phyloP scores from a whole-genome alignment of 139 green algal genomes.

The Deuterostichococcus epilithicus region DNA sequence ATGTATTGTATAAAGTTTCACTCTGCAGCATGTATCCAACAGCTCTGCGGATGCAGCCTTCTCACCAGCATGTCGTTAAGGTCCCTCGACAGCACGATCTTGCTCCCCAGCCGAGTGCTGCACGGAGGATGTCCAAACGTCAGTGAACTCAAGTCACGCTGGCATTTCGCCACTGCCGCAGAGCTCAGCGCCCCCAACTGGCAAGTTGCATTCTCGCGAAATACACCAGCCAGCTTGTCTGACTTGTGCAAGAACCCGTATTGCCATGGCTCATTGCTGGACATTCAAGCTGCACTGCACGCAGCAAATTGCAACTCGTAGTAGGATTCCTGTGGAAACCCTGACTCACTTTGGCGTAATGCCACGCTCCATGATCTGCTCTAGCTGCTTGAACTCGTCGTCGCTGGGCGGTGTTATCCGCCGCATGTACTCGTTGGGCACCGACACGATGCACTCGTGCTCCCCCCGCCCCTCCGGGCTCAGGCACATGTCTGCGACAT shows the following conservation, averaged over 20 bases:
- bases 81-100: slow-evolving; percentile 17
- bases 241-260: no score
- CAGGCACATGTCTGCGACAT: slow-evolving; percentile 22
- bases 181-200: no score
- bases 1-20: no score
- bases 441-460: slow-evolving; percentile 13
- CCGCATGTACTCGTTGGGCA: slow-evolving; percentile 19
- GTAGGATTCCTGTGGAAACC: background rate
- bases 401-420: background rate
- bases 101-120: slow-evolving; percentile 30
- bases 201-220: no score
- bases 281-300: no score
- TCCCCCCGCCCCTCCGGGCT: slow-evolving; percentile 11
- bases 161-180: background rate
- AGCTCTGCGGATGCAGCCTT: background rate
- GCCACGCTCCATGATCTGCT: background rate
- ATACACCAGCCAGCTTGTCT: no score
- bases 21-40: slow-evolving; percentile 7
- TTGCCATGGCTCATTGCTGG: no score
- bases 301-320: background rate
- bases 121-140: background rate
- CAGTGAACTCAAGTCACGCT: background rate
- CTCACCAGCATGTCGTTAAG: slow-evolving; percentile 18
- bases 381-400: slow-evolving; percentile 15
- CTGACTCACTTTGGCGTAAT: background rate